These are phyloP conservation scores for Kwoniella shandongensis DNA, from an alignment of 768 basidiomycete species.

Conservation along the genomic window DNA sequence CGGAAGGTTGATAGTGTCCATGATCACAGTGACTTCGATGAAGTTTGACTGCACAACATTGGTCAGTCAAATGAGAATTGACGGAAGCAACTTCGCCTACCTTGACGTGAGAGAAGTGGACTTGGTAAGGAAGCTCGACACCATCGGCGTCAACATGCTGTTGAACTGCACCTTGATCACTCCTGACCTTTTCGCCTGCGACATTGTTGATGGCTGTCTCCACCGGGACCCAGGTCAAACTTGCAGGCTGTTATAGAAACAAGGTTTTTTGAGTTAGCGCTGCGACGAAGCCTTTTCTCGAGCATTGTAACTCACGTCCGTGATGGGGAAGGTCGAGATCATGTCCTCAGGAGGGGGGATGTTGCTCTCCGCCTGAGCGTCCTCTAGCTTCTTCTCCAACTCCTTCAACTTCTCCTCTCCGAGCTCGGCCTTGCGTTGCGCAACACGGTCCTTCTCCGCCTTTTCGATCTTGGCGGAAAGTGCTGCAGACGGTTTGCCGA, in stretches of 20 bases:
- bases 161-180: constrained; percentile 58
- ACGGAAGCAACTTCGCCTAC: constrained; percentile 55
- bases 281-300: no score
- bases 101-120: constrained; percentile 91
- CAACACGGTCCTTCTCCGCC: constrained; percentile 75
- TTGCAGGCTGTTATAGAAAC: constrained; percentile 54
- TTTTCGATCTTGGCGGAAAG: constrained; percentile 77
- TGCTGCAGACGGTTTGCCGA: constrained; percentile 82
- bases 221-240: constrained; percentile 87
- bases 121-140: constrained; percentile 73
- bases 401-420: constrained; percentile 78
- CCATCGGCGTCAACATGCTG: constrained; percentile 70
- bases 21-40: constrained; percentile 72
- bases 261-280: no score
- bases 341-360: constrained; percentile 76
- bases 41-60: constrained; percentile 74
- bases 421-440: constrained; percentile 65
- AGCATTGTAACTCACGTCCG: constrained; percentile 68
- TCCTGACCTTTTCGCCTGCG: constrained; percentile 36
- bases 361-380: constrained; percentile 83
- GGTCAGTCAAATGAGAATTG: constrained; percentile 16
- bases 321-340: constrained; percentile 82
- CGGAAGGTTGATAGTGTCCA: constrained; percentile 74
- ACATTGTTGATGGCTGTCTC: constrained; percentile 56
- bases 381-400: constrained; percentile 67